A percentile compares a stretch with the other conserved stretches of the same genome.
These are phyloP conservation scores for Carex sylvatica DNA, from an alignment of 202 grass and related monocot genomes.

Conservation along the genomic window DNA sequence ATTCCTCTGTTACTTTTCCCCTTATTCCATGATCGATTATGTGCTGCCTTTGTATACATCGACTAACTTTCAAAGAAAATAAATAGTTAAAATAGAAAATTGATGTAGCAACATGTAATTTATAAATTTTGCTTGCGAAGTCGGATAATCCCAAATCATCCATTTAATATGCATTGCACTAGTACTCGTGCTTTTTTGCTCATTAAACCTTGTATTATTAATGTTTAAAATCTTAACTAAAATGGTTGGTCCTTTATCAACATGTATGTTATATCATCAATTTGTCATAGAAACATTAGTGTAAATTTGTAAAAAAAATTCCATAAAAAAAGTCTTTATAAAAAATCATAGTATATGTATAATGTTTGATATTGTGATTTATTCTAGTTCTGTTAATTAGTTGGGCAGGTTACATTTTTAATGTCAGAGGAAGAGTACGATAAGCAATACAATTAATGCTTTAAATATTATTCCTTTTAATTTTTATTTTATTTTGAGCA, in stretches of 20 bases:
- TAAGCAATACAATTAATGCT: not conserved
- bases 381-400: not conserved
- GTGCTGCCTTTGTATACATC: not conserved
- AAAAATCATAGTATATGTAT: not conserved
- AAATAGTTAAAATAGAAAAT: not conserved
- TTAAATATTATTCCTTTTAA: not conserved
- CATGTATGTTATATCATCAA: not conserved
- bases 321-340: no score
- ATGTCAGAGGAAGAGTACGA: not conserved
- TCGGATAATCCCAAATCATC: not conserved
- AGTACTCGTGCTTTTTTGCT: not conserved
- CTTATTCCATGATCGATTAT: not conserved
- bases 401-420: not conserved
- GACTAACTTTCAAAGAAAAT: not conserved
- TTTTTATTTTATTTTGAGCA: not conserved
- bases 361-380: not conserved
- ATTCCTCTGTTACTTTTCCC: not conserved
- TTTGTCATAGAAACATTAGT: not conserved
- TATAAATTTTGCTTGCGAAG: not conserved
- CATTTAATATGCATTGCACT: not conserved
- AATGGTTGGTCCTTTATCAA: not conserved
- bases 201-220: not conserved
- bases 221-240: not conserved
- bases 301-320: not conserved
- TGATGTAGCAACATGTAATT: not conserved